Evolutionary conservation across 768 basidiomycete genomes (phyloP), one percentile per base, ranked within the genome.

Genomic region (Phaeolepiota aurea): DNA sequence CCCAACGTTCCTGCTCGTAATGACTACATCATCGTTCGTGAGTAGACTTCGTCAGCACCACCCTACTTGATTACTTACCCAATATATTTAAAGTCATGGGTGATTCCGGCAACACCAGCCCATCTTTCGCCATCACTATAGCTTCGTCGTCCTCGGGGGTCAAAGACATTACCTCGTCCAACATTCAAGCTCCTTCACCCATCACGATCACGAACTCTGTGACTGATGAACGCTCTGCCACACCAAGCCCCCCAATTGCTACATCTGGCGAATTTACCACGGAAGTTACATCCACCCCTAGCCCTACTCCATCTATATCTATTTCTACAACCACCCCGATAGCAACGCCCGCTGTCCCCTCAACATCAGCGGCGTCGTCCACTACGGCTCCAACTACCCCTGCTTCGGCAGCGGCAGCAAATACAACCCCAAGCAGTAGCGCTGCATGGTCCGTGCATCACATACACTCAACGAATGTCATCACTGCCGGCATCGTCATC

Each of bases 21-120:
- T 30, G 63, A 76, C 55, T 87, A 82, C 48, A 69, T 78, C 41
- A 58, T 87, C 52, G 79, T 73, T 44, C 51, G 83, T 84, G 53
- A 65, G 82, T 75, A n/a, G n/a, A n/a, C 22, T 3, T 20, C 18
- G 36, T 4, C 20, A 18, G 34, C 15, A 18, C 21, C 9, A 14
- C 19, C 9, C 20, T 21, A 10, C 12, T 5, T 7, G 12, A 15
- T 38, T 13, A 12, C 19, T 38, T 22, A 43, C 5, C 38, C 38
- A 16, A 33, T 28, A 15, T 36, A 20, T 18, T 49, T 23, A 3
- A 38, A 84, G 82, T 82, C 31, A 63, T 79, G 47, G 83, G 83
- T 19, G 76, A 81, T 51, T 82, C 79, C 11, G 84, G 83, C 9
- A 76, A 87, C 46, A 48, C 56, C 5, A 80, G 74, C 50, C 72